These are phyloP conservation scores for Kentomonas sorsogonicus DNA, from an alignment of 208 protist genomes.

Conservation along the genomic window DNA sequence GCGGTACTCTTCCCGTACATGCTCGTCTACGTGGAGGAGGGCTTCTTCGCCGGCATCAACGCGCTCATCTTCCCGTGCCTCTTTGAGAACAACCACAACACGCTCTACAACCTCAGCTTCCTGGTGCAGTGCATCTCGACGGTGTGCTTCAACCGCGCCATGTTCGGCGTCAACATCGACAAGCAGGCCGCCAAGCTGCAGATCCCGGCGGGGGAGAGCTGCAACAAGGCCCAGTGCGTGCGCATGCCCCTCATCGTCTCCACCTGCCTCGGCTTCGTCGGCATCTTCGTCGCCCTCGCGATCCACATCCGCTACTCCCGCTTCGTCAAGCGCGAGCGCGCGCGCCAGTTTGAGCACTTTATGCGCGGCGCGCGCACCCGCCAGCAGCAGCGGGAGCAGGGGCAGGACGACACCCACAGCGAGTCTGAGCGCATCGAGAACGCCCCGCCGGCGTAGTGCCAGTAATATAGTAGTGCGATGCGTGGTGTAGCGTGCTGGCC, in stretches of 20 bases:
- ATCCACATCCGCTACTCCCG: slow-evolving; percentile 45
- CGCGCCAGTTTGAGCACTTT: not conserved
- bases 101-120: slow-evolving; percentile 40
- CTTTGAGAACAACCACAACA: slow-evolving; percentile 40
- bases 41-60: slow-evolving; percentile 31
- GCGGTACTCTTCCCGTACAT: slow-evolving; percentile 46
- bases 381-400: too few species aligned
- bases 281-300: slow-evolving; percentile 24
- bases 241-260: slow-evolving; percentile 38
- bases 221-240: slow-evolving; percentile 28
- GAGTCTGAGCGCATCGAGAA: not conserved
- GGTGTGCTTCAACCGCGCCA: slow-evolving; percentile 48
- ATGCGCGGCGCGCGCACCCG: not conserved
- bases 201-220: slow-evolving; percentile 22
- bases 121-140: slow-evolving; percentile 33
- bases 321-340: slow-evolving; percentile 21
- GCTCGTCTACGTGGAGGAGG: slow-evolving; percentile 43
- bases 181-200: slow-evolving; percentile 26
- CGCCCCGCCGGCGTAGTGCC: not conserved
- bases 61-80: slow-evolving; percentile 48
- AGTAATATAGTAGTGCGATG: too few species aligned
- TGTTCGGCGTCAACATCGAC: slow-evolving; percentile 49
- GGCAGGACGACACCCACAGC: slow-evolving; percentile 2
- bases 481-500: too few species aligned
- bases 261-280: slow-evolving; percentile 24